Conservation (phyloP, 139 green algal genomes). For the Tetradesmus obliquus region DNA sequence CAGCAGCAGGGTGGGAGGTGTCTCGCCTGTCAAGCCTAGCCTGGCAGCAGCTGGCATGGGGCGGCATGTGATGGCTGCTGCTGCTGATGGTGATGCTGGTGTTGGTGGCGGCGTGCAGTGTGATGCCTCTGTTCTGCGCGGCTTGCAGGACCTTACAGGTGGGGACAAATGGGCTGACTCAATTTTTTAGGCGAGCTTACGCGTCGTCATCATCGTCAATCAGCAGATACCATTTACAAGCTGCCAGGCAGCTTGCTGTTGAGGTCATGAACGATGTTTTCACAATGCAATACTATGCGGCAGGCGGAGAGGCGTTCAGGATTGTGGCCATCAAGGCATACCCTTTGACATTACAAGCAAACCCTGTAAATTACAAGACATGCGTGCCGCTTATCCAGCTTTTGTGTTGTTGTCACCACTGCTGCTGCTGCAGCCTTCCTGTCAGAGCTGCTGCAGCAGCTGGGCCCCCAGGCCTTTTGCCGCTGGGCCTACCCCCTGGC, state of each 20-base stretch:
- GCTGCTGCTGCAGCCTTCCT: neutral
- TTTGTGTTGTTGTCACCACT: too few relatives aligned
- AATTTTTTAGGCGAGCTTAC: too few relatives aligned
- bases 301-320: too few relatives aligned
- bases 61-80: neutral
- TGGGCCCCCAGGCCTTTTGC: neutral
- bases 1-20: slow-evolving; percentile 14
- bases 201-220: too few relatives aligned
- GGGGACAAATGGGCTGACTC: neutral
- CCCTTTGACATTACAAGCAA: too few relatives aligned
- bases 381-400: too few relatives aligned
- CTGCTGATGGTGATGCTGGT: neutral
- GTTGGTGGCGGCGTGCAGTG: neutral
- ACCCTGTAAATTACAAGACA: too few relatives aligned
- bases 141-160: slow-evolving; percentile 11
- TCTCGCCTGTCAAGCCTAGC: neutral
- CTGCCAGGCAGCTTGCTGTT: too few relatives aligned
- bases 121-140: slow-evolving; percentile 18
- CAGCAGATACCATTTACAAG: too few relatives aligned
- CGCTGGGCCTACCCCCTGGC: slow-evolving; percentile 14
- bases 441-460: neutral
- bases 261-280: too few relatives aligned
- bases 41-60: neutral
- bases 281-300: too few relatives aligned
- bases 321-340: too few relatives aligned